These are phyloP conservation scores for Mycena epipterygia DNA, from an alignment of 768 basidiomycete species.

Conservation along the genomic window DNA sequence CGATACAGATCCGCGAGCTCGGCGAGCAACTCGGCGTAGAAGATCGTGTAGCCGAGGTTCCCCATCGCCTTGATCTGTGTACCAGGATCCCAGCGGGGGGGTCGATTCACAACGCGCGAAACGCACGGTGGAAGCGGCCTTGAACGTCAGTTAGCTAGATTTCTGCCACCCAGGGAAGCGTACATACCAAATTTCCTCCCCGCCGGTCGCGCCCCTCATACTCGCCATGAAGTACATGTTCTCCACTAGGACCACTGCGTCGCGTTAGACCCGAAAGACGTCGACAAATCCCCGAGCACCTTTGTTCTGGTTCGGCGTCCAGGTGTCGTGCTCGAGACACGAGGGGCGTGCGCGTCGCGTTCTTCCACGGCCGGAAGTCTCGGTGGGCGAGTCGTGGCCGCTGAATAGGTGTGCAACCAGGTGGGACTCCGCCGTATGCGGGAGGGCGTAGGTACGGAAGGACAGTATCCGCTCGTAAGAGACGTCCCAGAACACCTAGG, in stretches of 20 bases:
- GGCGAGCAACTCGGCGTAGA: neutral
- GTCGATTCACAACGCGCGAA: neutral
- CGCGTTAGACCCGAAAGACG: neutral
- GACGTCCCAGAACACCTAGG: neutral
- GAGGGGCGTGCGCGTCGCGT: neutral
- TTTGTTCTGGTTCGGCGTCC: neutral
- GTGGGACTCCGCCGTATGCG: neutral
- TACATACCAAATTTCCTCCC: neutral
- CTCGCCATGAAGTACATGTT: neutral
- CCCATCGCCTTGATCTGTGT: constrained; percentile 19
- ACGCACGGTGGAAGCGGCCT: neutral
- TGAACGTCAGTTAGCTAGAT: neutral
- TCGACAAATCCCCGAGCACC: neutral
- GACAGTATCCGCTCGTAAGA: neutral
- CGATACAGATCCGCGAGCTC: constrained; percentile 17
- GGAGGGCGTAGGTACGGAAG: neutral
- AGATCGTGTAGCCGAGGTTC: constrained; percentile 29
- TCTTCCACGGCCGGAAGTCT: neutral
- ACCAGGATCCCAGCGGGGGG: neutral
- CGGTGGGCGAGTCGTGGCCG: neutral
- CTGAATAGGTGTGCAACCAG: neutral
- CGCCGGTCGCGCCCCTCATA: neutral
- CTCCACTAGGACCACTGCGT: neutral
- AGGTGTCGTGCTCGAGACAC: neutral
- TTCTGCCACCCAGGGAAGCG: neutral